Base-by-base conservation (phyloP, 495 filamentous ascomycete genomes). In the Tuber brumale region DNA sequence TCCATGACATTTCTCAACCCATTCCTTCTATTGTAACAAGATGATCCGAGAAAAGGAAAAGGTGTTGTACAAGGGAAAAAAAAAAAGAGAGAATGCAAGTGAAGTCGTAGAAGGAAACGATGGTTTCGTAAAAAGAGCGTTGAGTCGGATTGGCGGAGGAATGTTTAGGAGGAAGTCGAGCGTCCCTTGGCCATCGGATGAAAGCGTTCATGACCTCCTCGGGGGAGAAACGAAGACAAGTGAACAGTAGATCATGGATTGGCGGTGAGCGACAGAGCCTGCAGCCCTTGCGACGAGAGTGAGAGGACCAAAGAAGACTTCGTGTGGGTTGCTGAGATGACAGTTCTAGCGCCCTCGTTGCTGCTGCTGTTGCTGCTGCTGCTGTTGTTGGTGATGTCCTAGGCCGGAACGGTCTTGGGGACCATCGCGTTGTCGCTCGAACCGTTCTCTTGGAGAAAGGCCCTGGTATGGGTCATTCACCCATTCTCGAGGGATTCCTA, bases 351-450 rank as follows among this genome's bases (percentile, higher is more conserved):
- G 3, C 10, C 48, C 2, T 9, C 23, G 27, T 27, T 48, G 23
- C 23, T n/a, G 48, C 7, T 57, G 48, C 48, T 21, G 18, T 10
- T 57, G 48, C 48, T 57, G 48, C 0, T 12, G 19, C 1, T 48
- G 46, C 10, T n/a, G 48, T 0, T 23, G 48, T 51, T 51, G 48
- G 18, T 46, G 45, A 6, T 3, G 46, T 8, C 16, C 21, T 7
- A 8, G 48, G 0, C 0, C 14, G 1, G 57, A 12, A 0, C 14
- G 5, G 31, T 66, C 16, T 2, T 10, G 27, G 16, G 57, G 57
- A 0, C 14, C 57, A 7, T 66, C 1, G 0, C 18, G 10, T 27
- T 6, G 2, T 7, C 12, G 0, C 8, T 14, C 0, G 1, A 66
- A 66, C 10, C 57, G 18, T 14, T 66, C 57, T 3, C 16, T 7